Base-by-base conservation (phyloP, 2,329 filamentous ascomycete species). In the Phaeosphaeria sp. region DNA sequence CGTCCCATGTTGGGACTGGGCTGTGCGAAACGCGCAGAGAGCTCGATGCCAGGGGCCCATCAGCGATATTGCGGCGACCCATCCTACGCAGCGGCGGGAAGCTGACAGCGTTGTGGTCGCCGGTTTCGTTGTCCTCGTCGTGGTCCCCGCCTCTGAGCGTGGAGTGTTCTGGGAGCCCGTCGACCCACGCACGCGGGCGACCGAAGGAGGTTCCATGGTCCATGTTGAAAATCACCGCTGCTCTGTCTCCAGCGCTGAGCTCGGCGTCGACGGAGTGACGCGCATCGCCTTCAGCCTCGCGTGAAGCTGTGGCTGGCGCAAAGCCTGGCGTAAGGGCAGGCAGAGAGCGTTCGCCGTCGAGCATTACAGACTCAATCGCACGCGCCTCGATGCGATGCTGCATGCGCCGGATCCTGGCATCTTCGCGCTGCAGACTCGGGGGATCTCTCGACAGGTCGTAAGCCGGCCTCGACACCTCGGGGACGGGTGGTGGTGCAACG, bases 1-100 rank as follows among this genome's bases (percentile, higher is more conserved):
- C 92, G 75, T 96, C 89, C 1, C 90, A 61, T 2, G 66, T 69
- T 53, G 71, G 65, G 2, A 66, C 64, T 6, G 75, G 74, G 45
- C 74, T 75, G 74, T 75, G 77, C 11, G 74, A 76, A 56, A 77
- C 74, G 55, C 74, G 73, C 39, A 77, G 62, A 22, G 75, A 76
- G 59, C 74, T 77, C 8, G 68, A 61, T 17, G 76, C 75, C 30
- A 77, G 57, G 0, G 74, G 74, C 0, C 74, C 73, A 56, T 77
- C 72, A 18, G 69, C 68, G 44, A 77, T 76, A 46, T 67, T 74
- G 55, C 75, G 73, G 56, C 74, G 73, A 55, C 74, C 71, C 69
- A 77, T 77, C 42, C 76, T 69, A 40, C 74, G 74, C 6, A 78
- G 72, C 21, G 74, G 74, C 17, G 75, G 76, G 48, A 74, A 73